Base-by-base conservation (phyloP, 441 rosid species). In the Codiaeum variegatum region DNA sequence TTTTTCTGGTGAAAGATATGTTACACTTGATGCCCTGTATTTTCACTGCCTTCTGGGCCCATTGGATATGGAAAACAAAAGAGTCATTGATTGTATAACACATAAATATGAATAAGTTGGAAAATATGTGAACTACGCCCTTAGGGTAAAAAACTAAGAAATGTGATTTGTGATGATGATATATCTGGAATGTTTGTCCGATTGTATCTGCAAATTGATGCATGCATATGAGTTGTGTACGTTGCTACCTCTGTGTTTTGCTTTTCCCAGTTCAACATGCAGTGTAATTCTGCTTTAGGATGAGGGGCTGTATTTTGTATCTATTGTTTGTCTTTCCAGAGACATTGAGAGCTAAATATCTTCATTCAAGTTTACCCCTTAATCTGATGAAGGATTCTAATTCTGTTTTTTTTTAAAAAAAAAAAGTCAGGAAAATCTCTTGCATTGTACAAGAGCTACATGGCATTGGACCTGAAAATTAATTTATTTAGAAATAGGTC, bases 201-300 rank as follows among this genome's bases (percentile, higher is more conserved):
- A 19, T 67, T 67, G 11, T 34, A 10, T 68, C 26, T 3, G 10
- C 21, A 62, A 34, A n/a, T 19, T 62, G 26, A 62, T 52, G 62
- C 65, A 62, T 52, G 62, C 65, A 40, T 29, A 52, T 13, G 60
- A 34, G 71, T 26, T 38, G 1, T 59, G 16, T 55, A 46, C 69
- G 8, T 16, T 13, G 19, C 7, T 66, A 24, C 21, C n/a, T 46
- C 63, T 34, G 62, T 69, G 5, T 24, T 24, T 26, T 42, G 42
- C 40, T 9, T 67, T 31, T 59, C 29, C 36, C 36, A 15, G 62
- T 55, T 55, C 13, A 24, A 47, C 28, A 5, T 56, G 36, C 52
- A 58, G 73, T 26, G 63, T 6, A 56, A 24, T 24, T 69, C 52
- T 38, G 63, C 38, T 24, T 24, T 56, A 4, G 31, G 12, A 24